Percentiles rank a stretch among this genome's conserved stretches.
Conservation (phyloP, 306 rosid species). For the Trifolium dubium region DNA sequence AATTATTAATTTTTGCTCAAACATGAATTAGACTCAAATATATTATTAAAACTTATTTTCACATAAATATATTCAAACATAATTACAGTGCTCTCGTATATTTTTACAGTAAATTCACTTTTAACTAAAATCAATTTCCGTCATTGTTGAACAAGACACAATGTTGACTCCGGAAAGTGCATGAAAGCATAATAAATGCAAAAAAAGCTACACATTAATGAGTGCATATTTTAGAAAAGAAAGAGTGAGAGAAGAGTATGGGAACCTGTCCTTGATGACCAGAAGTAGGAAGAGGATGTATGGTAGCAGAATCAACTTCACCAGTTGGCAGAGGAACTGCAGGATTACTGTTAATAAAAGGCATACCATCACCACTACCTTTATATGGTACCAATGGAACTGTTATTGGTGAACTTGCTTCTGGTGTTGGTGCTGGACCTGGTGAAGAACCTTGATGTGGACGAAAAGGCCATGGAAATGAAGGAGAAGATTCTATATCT, state of each 20-base stretch:
- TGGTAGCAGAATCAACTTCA: conserved; percentile 95
- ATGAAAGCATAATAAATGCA: conserved; percentile 17
- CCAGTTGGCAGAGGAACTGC: conserved; percentile 98
- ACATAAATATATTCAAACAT: background rate
- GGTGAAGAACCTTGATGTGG: conserved; percentile 66
- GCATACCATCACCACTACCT: conserved; percentile 58
- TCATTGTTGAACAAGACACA: background rate
- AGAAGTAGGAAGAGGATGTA: conserved; percentile 76
- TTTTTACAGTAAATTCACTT: no score
- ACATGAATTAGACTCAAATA: background rate
- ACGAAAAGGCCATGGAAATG: conserved; percentile 82
- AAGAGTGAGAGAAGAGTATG: conserved; percentile 4
- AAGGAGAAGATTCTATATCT: conserved; percentile 58
- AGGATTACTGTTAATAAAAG: conserved; percentile 94
- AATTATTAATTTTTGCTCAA: background rate
- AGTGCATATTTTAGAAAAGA: conserved; percentile 20
- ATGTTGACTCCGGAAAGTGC: conserved; percentile 1
- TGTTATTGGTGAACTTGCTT: conserved; percentile 52
- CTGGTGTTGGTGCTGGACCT: conserved; percentile 59
- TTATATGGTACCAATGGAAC: conserved; percentile 65
- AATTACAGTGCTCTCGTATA: no score
- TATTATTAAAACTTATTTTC: no score
- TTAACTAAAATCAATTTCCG: background rate
- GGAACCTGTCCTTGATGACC: conserved; percentile 61
- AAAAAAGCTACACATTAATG: conserved; percentile 14